Evolutionary conservation across 164 flowering plant species (phyloP).

Genomic region (Nymphaea colorata): DNA sequence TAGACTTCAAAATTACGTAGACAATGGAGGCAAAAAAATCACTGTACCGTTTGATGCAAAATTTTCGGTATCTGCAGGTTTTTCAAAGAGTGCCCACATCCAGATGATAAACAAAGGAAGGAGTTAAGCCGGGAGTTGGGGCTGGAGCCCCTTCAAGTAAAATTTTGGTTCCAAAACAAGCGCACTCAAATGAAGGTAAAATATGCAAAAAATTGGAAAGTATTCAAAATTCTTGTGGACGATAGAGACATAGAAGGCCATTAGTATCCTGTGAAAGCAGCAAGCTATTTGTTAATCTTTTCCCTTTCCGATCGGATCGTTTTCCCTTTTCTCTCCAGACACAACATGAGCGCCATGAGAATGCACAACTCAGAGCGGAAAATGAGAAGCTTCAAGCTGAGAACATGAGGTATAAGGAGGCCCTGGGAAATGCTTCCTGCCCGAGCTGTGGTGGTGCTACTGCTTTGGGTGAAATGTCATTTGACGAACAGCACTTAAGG

Average conservation of each 20-base stretch:
- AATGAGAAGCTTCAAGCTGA: constrained; percentile 82
- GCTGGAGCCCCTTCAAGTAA: constrained; percentile 76
- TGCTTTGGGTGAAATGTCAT: constrained; percentile 87
- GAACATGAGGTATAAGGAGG: constrained; percentile 74
- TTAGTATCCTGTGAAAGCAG: neutral
- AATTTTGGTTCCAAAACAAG: constrained; percentile 97
- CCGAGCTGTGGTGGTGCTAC: constrained; percentile 89
- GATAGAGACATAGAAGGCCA: neutral
- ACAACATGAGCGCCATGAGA: constrained; percentile 79
- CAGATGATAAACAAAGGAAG: constrained; percentile 91
- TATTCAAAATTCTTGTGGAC: neutral
- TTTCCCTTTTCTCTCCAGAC: constrained; percentile 24
- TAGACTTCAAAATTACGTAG: no score
- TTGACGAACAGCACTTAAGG: constrained; percentile 81
- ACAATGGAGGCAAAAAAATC: neutral
- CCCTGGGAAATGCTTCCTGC: constrained; percentile 57
- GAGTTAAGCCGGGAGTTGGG: constrained; percentile 70
- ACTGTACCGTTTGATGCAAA: neutral
- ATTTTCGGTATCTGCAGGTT: constrained; percentile 26
- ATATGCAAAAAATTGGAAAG: neutral
- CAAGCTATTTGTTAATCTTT: neutral
- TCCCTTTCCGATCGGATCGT: neutral
- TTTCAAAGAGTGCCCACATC: constrained; percentile 91
- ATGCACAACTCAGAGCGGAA: constrained; percentile 49
- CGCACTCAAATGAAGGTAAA: constrained; percentile 94